Base-by-base conservation (phyloP, 768 basidiomycete species). In the Ramaria rubella region DNA sequence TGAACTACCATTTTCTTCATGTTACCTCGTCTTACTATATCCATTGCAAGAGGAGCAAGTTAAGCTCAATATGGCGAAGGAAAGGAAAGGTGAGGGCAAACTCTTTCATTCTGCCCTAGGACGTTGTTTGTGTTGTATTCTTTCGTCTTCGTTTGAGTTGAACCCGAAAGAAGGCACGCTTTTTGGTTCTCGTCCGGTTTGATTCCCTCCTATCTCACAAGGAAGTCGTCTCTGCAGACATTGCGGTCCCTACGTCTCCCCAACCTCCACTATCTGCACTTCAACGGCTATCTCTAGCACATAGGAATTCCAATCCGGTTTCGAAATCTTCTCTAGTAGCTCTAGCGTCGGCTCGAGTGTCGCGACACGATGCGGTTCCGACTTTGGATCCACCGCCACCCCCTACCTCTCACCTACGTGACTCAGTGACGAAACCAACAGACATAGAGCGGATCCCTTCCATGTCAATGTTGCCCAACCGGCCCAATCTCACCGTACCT, bases 21-120 rank as follows among this genome's bases (percentile, higher is more conserved):
- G 23, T 12, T 26, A 42, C 34, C 6, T 27, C 31, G 26, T 49
- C 42, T 33, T 42, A 12, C 55, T 52, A 21, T 51, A 51, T 59
- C 11, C 23, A n/a, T 46, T 51, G 23, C 40, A 63, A 90, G 92
- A 87, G 66, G 85, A 90, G 66, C 80, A 85, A 61, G 80, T 81
- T 26, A 78, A 81, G 59, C 79, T 77, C 63, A 75, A 78, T 44
- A 73, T 76, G 49, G 85, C 83, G 24, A 79, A 74, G 62, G 87
- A 90, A 66, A 84, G 87, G 63, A 87, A 85, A 87, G 94, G 93
- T 94, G 75, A 87, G 91, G 77, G 61, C 66, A 61, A 49, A 46
- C 60, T 63, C 62, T 57, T 60, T 71, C 49, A 38, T 72, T 24
- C 44, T 66, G 64, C 65, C 66, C 69, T 24, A 30, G 26, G 17